Conservation (phyloP, 345 rosid species). For the Citropsis articulata region DNA sequence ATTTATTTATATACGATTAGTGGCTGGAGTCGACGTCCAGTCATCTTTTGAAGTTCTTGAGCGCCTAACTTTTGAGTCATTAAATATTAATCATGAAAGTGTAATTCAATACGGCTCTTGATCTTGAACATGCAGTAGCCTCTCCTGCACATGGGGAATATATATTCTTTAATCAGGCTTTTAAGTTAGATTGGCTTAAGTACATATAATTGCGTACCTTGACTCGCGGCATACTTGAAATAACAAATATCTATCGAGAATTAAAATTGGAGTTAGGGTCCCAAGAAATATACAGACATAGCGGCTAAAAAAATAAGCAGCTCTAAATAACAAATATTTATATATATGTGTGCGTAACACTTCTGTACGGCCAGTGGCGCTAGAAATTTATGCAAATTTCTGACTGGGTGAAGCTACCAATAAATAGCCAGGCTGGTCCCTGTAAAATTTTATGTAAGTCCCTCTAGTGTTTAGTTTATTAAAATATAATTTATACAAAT, state of each 20-base stretch:
- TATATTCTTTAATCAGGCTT: neutral
- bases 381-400: too few species aligned
- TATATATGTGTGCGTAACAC: too few species aligned
- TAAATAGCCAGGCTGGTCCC: too few species aligned
- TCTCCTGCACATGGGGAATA: neutral
- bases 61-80: too few species aligned
- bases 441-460: too few species aligned
- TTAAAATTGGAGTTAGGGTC: neutral
- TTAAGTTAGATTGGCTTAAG: neutral
- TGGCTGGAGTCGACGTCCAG: neutral
- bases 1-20: neutral
- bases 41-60: neutral
- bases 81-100: neutral
- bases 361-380: too few species aligned
- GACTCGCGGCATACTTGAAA: neutral
- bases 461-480: too few species aligned
- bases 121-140: neutral
- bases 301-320: too few species aligned
- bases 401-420: too few species aligned
- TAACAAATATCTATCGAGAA: neutral
- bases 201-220: conserved; percentile 1
- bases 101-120: neutral
- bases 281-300: neutral
- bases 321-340: too few species aligned
- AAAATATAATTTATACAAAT: too few species aligned